Percentiles rank a stretch among this genome's conserved stretches.
These are phyloP conservation scores for Alternaria sp. DNA, from an alignment of 2,329 filamentous ascomycete genomes.

Conservation along the genomic window DNA sequence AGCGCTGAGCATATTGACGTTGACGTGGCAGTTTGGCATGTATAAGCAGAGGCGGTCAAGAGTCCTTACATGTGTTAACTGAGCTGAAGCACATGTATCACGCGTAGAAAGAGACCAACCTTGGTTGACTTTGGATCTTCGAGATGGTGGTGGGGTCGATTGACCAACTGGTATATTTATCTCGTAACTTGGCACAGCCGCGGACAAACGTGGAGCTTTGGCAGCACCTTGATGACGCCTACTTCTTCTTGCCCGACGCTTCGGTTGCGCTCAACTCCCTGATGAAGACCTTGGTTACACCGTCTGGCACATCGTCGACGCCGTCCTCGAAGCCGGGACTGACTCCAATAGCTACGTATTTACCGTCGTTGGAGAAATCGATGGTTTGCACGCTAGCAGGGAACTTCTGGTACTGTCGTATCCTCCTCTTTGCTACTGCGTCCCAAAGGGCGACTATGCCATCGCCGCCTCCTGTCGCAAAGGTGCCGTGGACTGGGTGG, in stretches of 20 bases:
- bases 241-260: constrained; percentile 83
- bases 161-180: constrained; percentile 8
- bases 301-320: constrained; percentile 79
- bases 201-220: not conserved
- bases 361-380: constrained; percentile 79
- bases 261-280: constrained; percentile 87
- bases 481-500: constrained; percentile 82
- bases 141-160: not conserved
- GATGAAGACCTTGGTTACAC: constrained; percentile 76
- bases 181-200: not conserved
- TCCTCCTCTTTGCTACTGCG: constrained; percentile 85
- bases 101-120: constrained; percentile 1
- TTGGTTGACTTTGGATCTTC: not conserved
- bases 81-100: not conserved
- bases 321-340: constrained; percentile 91
- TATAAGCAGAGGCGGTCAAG: too few species aligned
- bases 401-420: constrained; percentile 88
- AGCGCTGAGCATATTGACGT: too few species aligned
- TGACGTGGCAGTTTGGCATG: too few species aligned
- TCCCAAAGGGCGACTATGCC: constrained; percentile 95
- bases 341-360: constrained; percentile 78
- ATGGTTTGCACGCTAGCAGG: constrained; percentile 79
- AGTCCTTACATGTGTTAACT: not conserved
- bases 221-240: not conserved
- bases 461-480: constrained; percentile 89